Evolutionary conservation across 805 yeast genomes (phyloP).

Genomic region (Candida dajiaensis): DNA sequence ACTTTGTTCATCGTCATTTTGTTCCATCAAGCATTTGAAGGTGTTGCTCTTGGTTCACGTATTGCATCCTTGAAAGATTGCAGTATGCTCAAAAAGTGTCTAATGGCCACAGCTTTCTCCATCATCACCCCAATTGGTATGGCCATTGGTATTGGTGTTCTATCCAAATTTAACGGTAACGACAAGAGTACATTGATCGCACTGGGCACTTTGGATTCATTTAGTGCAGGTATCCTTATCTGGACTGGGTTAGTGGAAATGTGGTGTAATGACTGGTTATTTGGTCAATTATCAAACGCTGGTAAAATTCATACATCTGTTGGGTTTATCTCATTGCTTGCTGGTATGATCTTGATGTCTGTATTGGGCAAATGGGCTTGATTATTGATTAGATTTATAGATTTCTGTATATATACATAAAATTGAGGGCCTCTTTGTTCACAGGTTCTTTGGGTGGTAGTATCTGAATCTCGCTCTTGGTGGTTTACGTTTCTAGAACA

Average conservation of each 20-base stretch:
- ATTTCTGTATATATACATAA: no score
- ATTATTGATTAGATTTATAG: background rate
- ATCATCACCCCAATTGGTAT: conserved; percentile 67
- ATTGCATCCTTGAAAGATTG: conserved; percentile 39
- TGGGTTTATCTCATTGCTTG: conserved; percentile 41
- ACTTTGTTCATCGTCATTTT: conserved; percentile 59
- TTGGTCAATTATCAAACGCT: conserved; percentile 49
- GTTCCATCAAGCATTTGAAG: conserved; percentile 78
- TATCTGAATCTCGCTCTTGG: no score
- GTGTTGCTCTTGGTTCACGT: conserved; percentile 78
- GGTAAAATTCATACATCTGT: conserved; percentile 40
- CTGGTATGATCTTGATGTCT: conserved; percentile 70
- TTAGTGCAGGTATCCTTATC: conserved; percentile 69
- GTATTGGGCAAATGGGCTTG: conserved; percentile 70
- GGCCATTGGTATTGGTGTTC: conserved; percentile 71
- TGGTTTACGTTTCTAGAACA: no score
- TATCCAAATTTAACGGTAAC: conserved; percentile 50
- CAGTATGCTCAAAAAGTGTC: conserved; percentile 42
- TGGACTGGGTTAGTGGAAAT: conserved; percentile 74
- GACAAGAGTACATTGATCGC: conserved; percentile 54
- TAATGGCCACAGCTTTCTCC: conserved; percentile 43
- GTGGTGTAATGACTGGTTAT: conserved; percentile 64
- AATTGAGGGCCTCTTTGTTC: no score
- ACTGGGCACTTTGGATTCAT: conserved; percentile 63
- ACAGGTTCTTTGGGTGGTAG: no score